phyloP scores from a whole-genome alignment of 768 basidiomycete species.

The Rhizopogon vulgaris region DNA sequence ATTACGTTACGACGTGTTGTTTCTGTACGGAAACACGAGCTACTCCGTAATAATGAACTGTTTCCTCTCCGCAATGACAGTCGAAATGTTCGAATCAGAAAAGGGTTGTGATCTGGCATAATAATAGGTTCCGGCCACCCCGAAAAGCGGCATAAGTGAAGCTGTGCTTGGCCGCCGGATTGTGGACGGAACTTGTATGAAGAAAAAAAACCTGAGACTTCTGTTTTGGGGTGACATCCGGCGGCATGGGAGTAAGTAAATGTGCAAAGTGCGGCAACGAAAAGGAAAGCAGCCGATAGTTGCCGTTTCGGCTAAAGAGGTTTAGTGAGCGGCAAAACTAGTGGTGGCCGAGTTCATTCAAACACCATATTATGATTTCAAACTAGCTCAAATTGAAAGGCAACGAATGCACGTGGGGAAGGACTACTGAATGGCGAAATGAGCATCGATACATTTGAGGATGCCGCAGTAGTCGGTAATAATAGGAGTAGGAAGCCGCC shows the following conservation, averaged over 20 bases:
- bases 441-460: not conserved
- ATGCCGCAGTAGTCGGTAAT: slow-evolving; percentile 19
- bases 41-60: slow-evolving; percentile 5
- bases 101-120: not conserved
- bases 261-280: not conserved
- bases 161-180: slow-evolving; percentile 5
- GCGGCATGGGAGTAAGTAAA: slow-evolving; percentile 16
- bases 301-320: not conserved
- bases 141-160: not conserved
- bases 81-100: slow-evolving; percentile 7
- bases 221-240: slow-evolving; percentile 4
- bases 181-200: not conserved
- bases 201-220: not conserved
- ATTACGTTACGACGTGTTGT: slow-evolving; percentile 15
- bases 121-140: not conserved
- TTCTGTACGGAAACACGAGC: slow-evolving; percentile 1
- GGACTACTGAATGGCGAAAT: not conserved
- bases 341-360: not conserved
- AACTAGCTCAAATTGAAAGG: not conserved
- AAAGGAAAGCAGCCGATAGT: slow-evolving; percentile 1
- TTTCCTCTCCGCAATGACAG: not conserved
- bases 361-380: too few species aligned
- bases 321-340: too few species aligned
- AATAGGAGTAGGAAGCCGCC: slow-evolving; percentile 24
- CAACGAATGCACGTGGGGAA: not conserved